Percentiles rank a stretch among this genome's conserved stretches.
Evolutionary conservation across 192 early-diverging fungal genomes (phyloP).

Genomic region (Coemansia umbellata): DNA sequence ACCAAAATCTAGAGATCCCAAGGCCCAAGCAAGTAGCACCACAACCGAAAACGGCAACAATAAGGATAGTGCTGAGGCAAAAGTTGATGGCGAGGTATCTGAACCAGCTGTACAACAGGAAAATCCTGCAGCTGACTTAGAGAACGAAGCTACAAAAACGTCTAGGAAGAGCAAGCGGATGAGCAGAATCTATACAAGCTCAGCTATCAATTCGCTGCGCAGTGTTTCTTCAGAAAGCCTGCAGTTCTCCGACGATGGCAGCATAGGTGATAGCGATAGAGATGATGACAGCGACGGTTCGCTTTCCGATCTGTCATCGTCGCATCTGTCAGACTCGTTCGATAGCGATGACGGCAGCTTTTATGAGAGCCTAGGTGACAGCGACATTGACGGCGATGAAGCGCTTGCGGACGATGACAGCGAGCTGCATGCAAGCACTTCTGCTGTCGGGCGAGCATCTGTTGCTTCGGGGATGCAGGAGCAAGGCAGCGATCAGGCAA

Average conservation of each 20-base stretch:
- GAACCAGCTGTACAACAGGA: background rate
- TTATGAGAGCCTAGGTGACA: constrained; percentile 38
- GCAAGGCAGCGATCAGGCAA: constrained; percentile 4
- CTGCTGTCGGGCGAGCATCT: background rate
- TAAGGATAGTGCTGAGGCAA: background rate
- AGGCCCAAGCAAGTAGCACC: too few relatives aligned
- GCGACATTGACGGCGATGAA: constrained; percentile 35
- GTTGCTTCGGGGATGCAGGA: background rate
- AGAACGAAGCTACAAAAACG: background rate
- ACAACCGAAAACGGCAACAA: background rate
- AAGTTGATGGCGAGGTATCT: background rate
- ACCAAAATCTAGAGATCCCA: background rate
- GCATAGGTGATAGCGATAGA: constrained; percentile 3
- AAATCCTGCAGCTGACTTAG: background rate
- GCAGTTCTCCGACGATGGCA: constrained; percentile 19
- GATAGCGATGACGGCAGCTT: constrained; percentile 42
- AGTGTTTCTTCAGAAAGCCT: constrained; percentile 31
- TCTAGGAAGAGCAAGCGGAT: constrained; percentile 12
- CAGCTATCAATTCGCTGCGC: constrained; percentile 7
- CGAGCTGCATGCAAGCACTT: constrained; percentile 2
- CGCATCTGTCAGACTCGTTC: constrained; percentile 27
- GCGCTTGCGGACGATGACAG: constrained; percentile 27
- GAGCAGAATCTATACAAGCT: constrained; percentile 19
- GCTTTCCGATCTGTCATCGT: constrained; percentile 23
- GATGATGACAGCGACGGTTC: constrained; percentile 12